Base-by-base conservation (phyloP, 805 yeast species). In the Lipomyces starkeyi region DNA sequence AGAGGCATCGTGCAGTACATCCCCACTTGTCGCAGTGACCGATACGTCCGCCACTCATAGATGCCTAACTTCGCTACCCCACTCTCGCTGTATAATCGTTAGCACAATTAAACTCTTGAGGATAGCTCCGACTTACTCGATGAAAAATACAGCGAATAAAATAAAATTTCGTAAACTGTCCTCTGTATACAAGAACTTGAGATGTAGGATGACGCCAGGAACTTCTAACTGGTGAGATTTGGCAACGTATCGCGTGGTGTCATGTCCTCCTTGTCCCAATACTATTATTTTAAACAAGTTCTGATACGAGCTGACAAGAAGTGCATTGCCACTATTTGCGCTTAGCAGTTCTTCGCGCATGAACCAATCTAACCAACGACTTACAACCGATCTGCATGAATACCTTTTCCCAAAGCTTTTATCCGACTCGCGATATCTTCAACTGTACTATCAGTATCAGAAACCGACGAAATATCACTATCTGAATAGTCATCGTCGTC, bases 171-270 rank as follows among this genome's bases (percentile, higher is more conserved):
- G 32, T 14, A 49, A 13, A 22, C 43, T 32, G 32, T 22, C 35
- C 17, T 35, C 61, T 1, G 58, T 40, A 27, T 55, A 49, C 43
- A 69, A 40, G 40, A 66, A 69, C 27, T 58, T 35, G 13, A 71
- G 53, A 47, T 66, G 66, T 27, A 69, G 54, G 13, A 69, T 63
- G 56, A 69, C 65, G 1, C 72, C 72, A 25, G 61, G 63, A 40
- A 69, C 72, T 6, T 49, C 55, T 20, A 69, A 29, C 55, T 68
- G 69, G 56, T 17, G 37, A 9, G 68, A 32, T 7, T 62, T 20
- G 25, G 22, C 54, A 14, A 66, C 65, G 43, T 27, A 60, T 29
- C 69, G 27, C 25, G 60, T 22, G 43, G 25, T 2, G 61, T 22
- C 22, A 49, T 52, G 34, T 22, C 35, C 25, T 35, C 17, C 3